A percentile compares a stretch with the other conserved stretches of the same genome.
phyloP scores from a whole-genome alignment of 1,139 yeast genomes.

The Nakaseomyces sp. region DNA sequence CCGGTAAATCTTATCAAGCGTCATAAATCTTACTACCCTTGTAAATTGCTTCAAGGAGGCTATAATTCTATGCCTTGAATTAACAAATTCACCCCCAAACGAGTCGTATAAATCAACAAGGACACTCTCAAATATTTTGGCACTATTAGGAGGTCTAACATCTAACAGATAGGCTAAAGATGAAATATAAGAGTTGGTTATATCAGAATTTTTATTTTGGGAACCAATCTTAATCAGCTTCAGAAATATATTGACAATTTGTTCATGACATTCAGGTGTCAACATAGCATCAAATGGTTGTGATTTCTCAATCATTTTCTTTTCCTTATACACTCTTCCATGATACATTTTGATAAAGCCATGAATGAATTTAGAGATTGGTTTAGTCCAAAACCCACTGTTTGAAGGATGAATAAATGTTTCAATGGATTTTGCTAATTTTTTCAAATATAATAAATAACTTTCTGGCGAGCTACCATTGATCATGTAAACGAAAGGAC shows the following conservation, averaged over 20 bases:
- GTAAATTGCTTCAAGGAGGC: constrained; percentile 65
- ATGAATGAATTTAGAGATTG: constrained; percentile 56
- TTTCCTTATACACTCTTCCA: constrained; percentile 46
- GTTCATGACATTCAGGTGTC: constrained; percentile 38
- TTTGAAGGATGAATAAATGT: constrained; percentile 92
- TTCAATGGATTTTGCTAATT: constrained; percentile 59
- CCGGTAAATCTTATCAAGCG: constrained; percentile 55
- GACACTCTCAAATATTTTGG: constrained; percentile 52
- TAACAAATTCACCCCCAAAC: constrained; percentile 61
- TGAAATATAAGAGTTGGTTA: constrained; percentile 52
- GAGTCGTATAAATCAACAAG: constrained; percentile 78
- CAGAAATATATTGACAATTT: constrained; percentile 44
- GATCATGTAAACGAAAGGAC: constrained; percentile 57
- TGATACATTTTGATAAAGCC: constrained; percentile 51
- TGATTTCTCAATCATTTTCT: constrained; percentile 12
- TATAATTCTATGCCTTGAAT: constrained; percentile 72
- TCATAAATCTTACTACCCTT: constrained; percentile 59
- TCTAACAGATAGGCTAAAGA: constrained; percentile 58
- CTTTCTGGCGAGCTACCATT: constrained; percentile 45
- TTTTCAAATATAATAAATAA: constrained; percentile 45
- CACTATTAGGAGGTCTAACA: constrained; percentile 41
- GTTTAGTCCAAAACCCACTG: constrained; percentile 71
- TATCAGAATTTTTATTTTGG: constrained; percentile 60
- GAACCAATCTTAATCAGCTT: constrained; percentile 59
- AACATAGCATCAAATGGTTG: constrained; percentile 34